These are phyloP conservation scores for Lomentospora prolificans DNA, from an alignment of 2,329 filamentous ascomycete species.

Conservation along the genomic window DNA sequence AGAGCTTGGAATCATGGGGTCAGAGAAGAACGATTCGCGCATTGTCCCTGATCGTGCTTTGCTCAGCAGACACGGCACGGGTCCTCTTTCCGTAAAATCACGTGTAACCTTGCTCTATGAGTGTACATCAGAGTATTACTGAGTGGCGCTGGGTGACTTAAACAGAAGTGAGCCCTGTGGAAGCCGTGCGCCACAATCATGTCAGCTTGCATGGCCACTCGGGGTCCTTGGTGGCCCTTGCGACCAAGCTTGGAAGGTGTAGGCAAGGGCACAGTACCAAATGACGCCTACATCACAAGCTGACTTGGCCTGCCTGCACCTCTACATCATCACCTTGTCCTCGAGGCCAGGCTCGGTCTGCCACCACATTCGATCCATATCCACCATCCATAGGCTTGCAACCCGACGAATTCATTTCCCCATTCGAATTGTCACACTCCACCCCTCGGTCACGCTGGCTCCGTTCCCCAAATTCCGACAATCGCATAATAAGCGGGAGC, in stretches of 20 bases:
- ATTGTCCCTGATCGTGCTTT: too few species aligned
- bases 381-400: neutral
- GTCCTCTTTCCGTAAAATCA: too few species aligned
- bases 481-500: conserved; percentile 33
- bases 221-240: neutral
- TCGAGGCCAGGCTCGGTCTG: neutral
- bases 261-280: neutral
- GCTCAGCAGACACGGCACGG: too few species aligned
- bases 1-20: too few species aligned
- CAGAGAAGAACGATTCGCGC: too few species aligned
- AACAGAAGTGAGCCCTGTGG: too few species aligned
- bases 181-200: neutral
- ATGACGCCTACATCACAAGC: neutral
- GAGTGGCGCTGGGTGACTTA: too few species aligned
- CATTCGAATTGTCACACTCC: neutral
- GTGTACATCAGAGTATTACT: too few species aligned
- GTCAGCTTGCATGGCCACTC: neutral
- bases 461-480: conserved; percentile 28
- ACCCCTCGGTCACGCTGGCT: conserved; percentile 28
- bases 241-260: neutral
- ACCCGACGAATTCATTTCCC: neutral
- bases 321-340: neutral
- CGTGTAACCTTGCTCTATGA: too few species aligned
- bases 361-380: neutral
- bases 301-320: neutral